Evolutionary conservation across 768 basidiomycete genomes (phyloP), one percentile per base, ranked within the genome.

Genomic region (Pholiota microspora): DNA sequence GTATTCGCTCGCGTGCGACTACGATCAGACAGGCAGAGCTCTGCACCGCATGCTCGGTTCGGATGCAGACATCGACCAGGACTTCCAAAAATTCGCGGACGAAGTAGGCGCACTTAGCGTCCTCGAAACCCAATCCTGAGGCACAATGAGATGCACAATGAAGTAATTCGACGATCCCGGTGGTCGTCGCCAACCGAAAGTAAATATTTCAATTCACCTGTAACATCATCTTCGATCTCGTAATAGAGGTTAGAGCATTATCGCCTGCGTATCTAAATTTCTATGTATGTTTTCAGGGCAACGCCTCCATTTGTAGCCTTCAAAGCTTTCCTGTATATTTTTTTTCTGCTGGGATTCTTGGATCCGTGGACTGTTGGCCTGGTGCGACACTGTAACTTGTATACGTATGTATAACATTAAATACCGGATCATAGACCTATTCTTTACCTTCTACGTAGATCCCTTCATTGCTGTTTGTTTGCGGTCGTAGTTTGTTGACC

Each of bases 1-100:
- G 74, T 73, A 71, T 52, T 73, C 70, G 1, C 69, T 73, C 47
- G 73, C 67, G 10, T 76, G 74, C 56, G 74, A 76, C 54, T 76
- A 73, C 53, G 72, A 76, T 31, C 68, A 74, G 46, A 74, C 73
- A 1, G 74, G 74, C 9, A 64, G 72, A 34, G 74, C 73, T 6
- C 60, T 76, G n/a, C 68, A 69, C 36, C 63, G 68, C 12, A 64
- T 69, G 52, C 47, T 69, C n/a, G 68, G 66, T 13, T 63, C 64
- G 15, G 63, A 63, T 8, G 66, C 65, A 23, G 64, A 69, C 46
- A 69, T 69, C 23, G 68, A 69, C 49, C 57, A 67, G 27, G 67
- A 64, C 10, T 69, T 69, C 47, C 62, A 62, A 50, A 64, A 65
- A 48, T 69, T 68, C 54, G 67, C 62, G 12, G 57, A 61, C 16